Evolutionary conservation across 106 monocot genomes (phyloP).

Genomic region (Xerophyta viscosa): DNA sequence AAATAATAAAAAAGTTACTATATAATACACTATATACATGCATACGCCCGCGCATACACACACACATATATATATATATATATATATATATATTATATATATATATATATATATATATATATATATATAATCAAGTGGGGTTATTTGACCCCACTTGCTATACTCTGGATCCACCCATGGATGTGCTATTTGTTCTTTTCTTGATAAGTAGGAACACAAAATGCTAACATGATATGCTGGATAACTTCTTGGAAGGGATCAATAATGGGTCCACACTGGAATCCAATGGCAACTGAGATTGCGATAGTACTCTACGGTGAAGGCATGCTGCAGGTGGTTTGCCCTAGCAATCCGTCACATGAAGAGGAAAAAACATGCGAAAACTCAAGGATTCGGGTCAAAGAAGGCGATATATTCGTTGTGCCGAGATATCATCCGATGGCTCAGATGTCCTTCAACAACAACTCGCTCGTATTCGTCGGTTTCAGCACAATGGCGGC

Average conservation of each 20-base stretch:
- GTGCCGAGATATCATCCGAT: constrained; percentile 70
- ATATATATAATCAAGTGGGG: too few relatives aligned
- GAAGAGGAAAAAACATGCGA: constrained; percentile 1
- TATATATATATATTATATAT: too few relatives aligned
- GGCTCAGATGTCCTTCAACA: constrained; percentile 72
- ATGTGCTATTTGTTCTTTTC: not conserved
- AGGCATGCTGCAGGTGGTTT: constrained; percentile 68
- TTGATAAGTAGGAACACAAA: too few relatives aligned
- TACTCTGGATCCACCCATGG: too few relatives aligned
- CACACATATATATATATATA: too few relatives aligned
- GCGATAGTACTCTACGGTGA: constrained; percentile 44
- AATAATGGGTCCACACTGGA: constrained; percentile 94
- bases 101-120: too few relatives aligned
- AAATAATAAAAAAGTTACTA: too few relatives aligned
- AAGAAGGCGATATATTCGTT: constrained; percentile 67
- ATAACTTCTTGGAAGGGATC: constrained; percentile 33
- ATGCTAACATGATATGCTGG: not conserved
- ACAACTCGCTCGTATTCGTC: constrained; percentile 54
- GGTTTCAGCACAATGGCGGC: constrained; percentile 42
- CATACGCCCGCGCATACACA: too few relatives aligned
- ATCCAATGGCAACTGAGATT: constrained; percentile 71
- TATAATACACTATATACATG: too few relatives aligned
- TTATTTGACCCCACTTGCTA: too few relatives aligned
- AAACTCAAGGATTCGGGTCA: constrained; percentile 31
- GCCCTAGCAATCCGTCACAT: constrained; percentile 18